Percentiles rank a stretch among this genome's conserved stretches.
phyloP scores from a whole-genome alignment of 2,329 filamentous ascomycete species.

The Metarhizium anisopliae region DNA sequence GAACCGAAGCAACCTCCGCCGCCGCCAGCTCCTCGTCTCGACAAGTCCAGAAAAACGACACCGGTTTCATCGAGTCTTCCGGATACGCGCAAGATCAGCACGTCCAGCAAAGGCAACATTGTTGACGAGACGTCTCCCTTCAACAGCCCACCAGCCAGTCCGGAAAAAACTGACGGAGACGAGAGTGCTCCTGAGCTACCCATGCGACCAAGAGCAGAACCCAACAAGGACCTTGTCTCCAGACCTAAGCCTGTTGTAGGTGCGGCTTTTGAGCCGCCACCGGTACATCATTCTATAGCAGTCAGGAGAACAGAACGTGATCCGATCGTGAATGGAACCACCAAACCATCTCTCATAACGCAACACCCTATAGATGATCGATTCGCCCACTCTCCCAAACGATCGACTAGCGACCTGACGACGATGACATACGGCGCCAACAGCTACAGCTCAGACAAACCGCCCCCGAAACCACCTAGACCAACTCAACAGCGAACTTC shows the following conservation, averaged over 20 bases:
- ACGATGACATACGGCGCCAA: slow-evolving; percentile 6
- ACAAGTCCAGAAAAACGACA: slow-evolving; percentile 45
- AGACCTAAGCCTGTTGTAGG: slow-evolving; percentile 13
- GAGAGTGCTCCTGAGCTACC: slow-evolving; percentile 41
- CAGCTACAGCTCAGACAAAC: slow-evolving; percentile 4
- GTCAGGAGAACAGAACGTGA: slow-evolving; percentile 36
- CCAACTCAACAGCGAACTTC: slow-evolving; percentile 21
- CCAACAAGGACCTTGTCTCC: slow-evolving; percentile 14
- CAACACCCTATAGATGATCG: slow-evolving; percentile 34
- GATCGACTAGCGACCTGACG: slow-evolving; percentile 16
- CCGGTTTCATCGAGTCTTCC: slow-evolving; percentile 11
- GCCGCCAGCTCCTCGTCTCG: slow-evolving; percentile 70
- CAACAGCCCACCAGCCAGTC: slow-evolving; percentile 72
- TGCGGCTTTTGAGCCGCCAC: slow-evolving; percentile 39
- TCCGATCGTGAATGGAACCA: slow-evolving; percentile 29
- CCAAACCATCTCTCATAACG: slow-evolving; percentile 27
- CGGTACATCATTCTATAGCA: slow-evolving; percentile 39
- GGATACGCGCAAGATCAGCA: slow-evolving; percentile 7
- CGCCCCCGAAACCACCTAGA: slow-evolving; percentile 37
- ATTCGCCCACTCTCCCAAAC: slow-evolving; percentile 41
- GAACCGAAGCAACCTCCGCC: slow-evolving; percentile 42
- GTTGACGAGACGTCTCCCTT: slow-evolving; percentile 62
- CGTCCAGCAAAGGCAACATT: slow-evolving; percentile 12
- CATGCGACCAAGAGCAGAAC: slow-evolving; percentile 37
- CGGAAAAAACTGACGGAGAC: slow-evolving; percentile 39